Conservation (phyloP, 2,329 filamentous ascomycete genomes). For the Aspergillus eucalypticola region DNA sequence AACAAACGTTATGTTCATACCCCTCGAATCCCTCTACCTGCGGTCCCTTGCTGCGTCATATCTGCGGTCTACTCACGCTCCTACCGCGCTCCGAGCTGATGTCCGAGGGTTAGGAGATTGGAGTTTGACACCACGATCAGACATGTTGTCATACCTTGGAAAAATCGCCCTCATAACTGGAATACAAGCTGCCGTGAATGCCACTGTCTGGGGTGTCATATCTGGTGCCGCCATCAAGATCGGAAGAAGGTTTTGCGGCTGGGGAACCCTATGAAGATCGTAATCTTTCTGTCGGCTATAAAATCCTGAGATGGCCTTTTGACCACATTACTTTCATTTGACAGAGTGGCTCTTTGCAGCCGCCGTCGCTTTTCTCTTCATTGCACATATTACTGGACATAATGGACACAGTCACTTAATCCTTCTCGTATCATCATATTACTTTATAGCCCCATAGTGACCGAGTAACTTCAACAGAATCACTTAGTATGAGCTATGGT, state of each 20-base stretch:
- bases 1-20: constrained; percentile 41
- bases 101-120: constrained; percentile 35
- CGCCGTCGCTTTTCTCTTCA: background rate
- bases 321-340: background rate
- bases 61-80: constrained; percentile 31
- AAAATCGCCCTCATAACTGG: constrained; percentile 41
- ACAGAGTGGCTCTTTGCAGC: background rate
- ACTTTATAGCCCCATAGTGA: background rate
- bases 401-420: background rate
- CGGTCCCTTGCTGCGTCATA: constrained; percentile 43
- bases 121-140: constrained; percentile 35
- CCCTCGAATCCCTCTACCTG: constrained; percentile 43
- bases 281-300: background rate
- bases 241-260: constrained; percentile 43
- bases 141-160: constrained; percentile 37
- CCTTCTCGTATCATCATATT: no score
- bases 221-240: constrained; percentile 41
- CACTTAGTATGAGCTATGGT: background rate
- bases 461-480: background rate
- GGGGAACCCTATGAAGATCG: constrained; percentile 33
- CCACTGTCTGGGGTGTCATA: constrained; percentile 40
- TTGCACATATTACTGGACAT: background rate
- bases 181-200: constrained; percentile 40
- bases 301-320: background rate
- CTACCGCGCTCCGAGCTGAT: constrained; percentile 26